Conservation (phyloP, 164 flowering plant genomes). For the Vitis amurensis region DNA sequence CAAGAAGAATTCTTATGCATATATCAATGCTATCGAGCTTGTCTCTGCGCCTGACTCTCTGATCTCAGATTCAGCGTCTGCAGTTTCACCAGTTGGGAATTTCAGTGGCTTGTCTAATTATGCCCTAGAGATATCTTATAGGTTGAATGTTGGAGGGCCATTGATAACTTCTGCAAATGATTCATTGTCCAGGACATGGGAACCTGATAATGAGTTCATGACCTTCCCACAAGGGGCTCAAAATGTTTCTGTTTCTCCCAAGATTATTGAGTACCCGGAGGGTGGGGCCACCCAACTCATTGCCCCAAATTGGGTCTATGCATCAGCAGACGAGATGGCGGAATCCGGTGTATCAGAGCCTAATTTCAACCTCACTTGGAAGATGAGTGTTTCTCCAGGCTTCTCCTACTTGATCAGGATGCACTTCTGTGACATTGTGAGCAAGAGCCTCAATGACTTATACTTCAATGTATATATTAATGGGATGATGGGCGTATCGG, state of each 20-base stretch:
- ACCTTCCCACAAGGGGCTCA: slow-evolving; percentile 41
- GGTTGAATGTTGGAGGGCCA: slow-evolving; percentile 80
- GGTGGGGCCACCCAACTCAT: slow-evolving; percentile 46
- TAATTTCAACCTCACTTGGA: slow-evolving; percentile 78
- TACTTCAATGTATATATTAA: slow-evolving; percentile 81
- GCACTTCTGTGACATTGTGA: slow-evolving; percentile 90
- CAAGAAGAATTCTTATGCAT: slow-evolving; percentile 53
- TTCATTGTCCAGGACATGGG: slow-evolving; percentile 75
- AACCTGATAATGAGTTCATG: slow-evolving; percentile 36
- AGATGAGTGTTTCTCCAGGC: slow-evolving; percentile 50
- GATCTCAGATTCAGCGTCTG: slow-evolving; percentile 50
- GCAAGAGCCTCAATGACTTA: slow-evolving; percentile 55
- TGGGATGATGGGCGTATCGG: slow-evolving; percentile 39
- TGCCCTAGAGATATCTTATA: slow-evolving; percentile 48
- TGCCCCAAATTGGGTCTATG: slow-evolving; percentile 69
- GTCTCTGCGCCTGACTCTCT: slow-evolving; percentile 66
- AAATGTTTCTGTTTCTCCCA: slow-evolving; percentile 41
- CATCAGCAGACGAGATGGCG: slow-evolving; percentile 64
- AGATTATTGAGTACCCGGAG: slow-evolving; percentile 37
- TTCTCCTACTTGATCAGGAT: slow-evolving; percentile 64
- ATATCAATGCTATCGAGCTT: slow-evolving; percentile 78
- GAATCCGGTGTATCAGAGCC: slow-evolving; percentile 33
- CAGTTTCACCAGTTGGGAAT: slow-evolving; percentile 37
- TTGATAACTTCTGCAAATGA: slow-evolving; percentile 52
- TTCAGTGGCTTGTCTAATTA: slow-evolving; percentile 44